phyloP scores from a whole-genome alignment of 768 basidiomycete genomes.

The Astraeus odoratus region DNA sequence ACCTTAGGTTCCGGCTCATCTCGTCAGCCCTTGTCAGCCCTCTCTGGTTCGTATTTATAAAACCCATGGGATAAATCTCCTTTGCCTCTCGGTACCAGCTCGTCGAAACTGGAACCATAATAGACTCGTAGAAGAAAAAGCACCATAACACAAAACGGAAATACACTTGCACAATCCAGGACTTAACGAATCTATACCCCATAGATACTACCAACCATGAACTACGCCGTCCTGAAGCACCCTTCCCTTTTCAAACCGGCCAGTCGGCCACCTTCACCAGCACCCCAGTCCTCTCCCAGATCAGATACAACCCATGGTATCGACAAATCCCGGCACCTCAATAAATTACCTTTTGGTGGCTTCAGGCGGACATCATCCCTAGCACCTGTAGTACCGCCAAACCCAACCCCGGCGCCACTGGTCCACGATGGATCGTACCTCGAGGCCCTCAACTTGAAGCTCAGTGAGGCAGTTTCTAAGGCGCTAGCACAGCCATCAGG shows the following conservation, averaged over 20 bases:
- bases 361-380: conserved; percentile 50
- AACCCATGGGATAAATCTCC: conserved; percentile 39
- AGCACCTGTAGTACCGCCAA: conserved; percentile 26
- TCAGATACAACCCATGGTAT: conserved; percentile 29
- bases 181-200: conserved; percentile 8
- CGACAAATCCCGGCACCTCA: conserved; percentile 47
- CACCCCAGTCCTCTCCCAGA: conserved; percentile 29
- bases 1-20: conserved; percentile 47
- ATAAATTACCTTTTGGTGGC: conserved; percentile 51
- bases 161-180: not conserved
- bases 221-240: conserved; percentile 63
- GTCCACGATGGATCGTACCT: conserved; percentile 78
- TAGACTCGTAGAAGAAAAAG: conserved; percentile 5
- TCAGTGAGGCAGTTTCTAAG: conserved; percentile 77
- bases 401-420: conserved; percentile 34
- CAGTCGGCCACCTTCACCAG: conserved; percentile 59
- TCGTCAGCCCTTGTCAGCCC: conserved; percentile 10
- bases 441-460: conserved; percentile 65
- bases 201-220: conserved; percentile 30
- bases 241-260: conserved; percentile 60
- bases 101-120: conserved; percentile 24
- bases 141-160: not conserved
- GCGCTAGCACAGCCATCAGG: conserved; percentile 62
- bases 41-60: conserved; percentile 3
- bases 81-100: conserved; percentile 32